Percentiles rank a stretch among this genome's conserved stretches.
phyloP scores from a whole-genome alignment of 1,284 basidiomycete genomes.

The Veloboletus limbatus region DNA sequence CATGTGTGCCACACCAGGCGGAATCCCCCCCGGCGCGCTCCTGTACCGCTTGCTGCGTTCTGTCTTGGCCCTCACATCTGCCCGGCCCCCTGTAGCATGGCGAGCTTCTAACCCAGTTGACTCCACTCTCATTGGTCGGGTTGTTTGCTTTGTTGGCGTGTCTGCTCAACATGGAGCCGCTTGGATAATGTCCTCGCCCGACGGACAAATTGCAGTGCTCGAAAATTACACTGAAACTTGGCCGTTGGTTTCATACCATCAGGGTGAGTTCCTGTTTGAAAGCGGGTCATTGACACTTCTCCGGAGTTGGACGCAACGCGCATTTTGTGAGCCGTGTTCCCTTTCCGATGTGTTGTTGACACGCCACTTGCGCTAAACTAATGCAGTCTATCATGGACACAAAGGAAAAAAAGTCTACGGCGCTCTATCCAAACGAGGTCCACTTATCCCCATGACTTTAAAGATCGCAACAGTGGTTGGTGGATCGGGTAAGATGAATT shows the following conservation, averaged over 20 bases:
- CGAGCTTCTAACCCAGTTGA: background rate
- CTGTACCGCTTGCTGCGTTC: background rate
- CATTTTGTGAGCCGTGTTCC: background rate
- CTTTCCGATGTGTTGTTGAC: background rate
- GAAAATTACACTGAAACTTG: background rate
- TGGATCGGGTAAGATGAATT: background rate
- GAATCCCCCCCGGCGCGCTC: background rate
- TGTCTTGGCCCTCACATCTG: too few relatives aligned
- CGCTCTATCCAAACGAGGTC: background rate
- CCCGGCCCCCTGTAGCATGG: background rate
- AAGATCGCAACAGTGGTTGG: background rate
- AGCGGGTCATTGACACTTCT: background rate
- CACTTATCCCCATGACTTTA: background rate
- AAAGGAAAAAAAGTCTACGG: background rate
- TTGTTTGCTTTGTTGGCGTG: background rate
- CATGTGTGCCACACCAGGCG: conserved; percentile 8
- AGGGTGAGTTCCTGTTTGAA: background rate
- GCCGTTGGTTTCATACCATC: background rate
- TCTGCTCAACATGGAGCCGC: background rate
- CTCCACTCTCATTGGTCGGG: background rate
- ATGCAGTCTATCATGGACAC: background rate
- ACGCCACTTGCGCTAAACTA: background rate
- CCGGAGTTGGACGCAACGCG: background rate
- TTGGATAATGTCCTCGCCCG: background rate
- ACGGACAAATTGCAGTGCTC: background rate